Evolutionary conservation across 768 basidiomycete genomes (phyloP).

Genomic region (Mycena floridula): DNA sequence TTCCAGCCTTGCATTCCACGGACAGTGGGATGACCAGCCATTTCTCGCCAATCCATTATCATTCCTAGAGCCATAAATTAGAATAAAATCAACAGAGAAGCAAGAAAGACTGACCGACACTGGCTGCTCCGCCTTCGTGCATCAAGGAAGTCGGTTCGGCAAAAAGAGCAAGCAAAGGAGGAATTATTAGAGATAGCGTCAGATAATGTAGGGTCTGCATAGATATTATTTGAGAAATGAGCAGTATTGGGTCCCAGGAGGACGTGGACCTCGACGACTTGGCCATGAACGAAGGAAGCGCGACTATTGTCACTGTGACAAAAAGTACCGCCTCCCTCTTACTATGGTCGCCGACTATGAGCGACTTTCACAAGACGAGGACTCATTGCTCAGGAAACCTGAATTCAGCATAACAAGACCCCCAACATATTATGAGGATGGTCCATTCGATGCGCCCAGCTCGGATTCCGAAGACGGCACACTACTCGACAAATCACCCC

Average conservation of each 20-base stretch:
- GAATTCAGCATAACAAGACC: too few species aligned
- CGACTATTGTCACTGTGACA: too few species aligned
- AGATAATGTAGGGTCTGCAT: constrained; percentile 94
- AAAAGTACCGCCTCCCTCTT: too few species aligned
- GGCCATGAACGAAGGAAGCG: too few species aligned
- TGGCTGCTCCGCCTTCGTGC: constrained; percentile 77
- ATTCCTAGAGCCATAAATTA: constrained; percentile 45
- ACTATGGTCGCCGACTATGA: too few species aligned
- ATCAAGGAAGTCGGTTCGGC: constrained; percentile 65
- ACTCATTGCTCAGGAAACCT: too few species aligned
- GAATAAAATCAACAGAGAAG: neutral
- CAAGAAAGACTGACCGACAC: constrained; percentile 53
- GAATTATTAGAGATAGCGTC: constrained; percentile 75
- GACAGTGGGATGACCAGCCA: constrained; percentile 81
- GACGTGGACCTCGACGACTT: constrained; percentile 25
- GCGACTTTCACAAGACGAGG: too few species aligned
- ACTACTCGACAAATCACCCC: constrained; percentile 27
- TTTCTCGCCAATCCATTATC: constrained; percentile 97
- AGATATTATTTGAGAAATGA: constrained; percentile 89
- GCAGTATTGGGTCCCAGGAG: constrained; percentile 86
- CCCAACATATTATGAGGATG: constrained; percentile 43
- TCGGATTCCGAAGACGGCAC: constrained; percentile 44
- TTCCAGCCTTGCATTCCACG: constrained; percentile 57
- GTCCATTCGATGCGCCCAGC: constrained; percentile 49
- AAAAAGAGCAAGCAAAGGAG: constrained; percentile 70